These are phyloP conservation scores for Pestalotiopsis sp. DNA, from an alignment of 2,329 filamentous ascomycete genomes.

Conservation along the genomic window DNA sequence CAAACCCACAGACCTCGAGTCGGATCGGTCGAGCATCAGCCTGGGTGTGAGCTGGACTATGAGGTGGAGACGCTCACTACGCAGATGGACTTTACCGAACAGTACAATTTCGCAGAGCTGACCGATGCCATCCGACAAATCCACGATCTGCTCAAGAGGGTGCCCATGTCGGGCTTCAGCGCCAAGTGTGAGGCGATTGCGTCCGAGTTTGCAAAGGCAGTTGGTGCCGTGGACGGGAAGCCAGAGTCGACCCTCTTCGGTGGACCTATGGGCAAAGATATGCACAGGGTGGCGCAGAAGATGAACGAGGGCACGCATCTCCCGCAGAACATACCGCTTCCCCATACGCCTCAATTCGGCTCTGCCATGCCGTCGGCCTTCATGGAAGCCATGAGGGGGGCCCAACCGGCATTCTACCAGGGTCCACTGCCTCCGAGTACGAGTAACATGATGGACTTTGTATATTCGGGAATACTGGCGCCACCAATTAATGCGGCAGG, in stretches of 20 bases:
- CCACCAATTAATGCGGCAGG: neutral
- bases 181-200: constrained; percentile 24
- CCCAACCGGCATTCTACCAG: neutral
- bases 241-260: constrained; percentile 13
- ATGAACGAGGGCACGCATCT: neutral
- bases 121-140: constrained; percentile 18
- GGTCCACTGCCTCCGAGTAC: neutral
- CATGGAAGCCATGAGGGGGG: neutral
- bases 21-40: constrained; percentile 4
- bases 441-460: constrained; percentile 5
- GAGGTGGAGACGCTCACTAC: constrained; percentile 8
- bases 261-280: constrained; percentile 5
- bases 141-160: constrained; percentile 21
- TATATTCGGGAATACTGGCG: constrained; percentile 11
- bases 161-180: constrained; percentile 26
- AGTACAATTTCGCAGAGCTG: constrained; percentile 19
- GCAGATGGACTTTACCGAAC: constrained; percentile 14
- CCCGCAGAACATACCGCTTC: neutral
- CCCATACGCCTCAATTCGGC: neutral
- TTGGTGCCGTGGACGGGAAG: constrained; percentile 19
- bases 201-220: constrained; percentile 22
- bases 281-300: constrained; percentile 4
- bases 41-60: constrained; percentile 5
- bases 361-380: neutral
- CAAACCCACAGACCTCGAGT: constrained; percentile 11